Evolutionary conservation across 176 grass and related monocot species (phyloP).

Genomic region (Eleusine indica): DNA sequence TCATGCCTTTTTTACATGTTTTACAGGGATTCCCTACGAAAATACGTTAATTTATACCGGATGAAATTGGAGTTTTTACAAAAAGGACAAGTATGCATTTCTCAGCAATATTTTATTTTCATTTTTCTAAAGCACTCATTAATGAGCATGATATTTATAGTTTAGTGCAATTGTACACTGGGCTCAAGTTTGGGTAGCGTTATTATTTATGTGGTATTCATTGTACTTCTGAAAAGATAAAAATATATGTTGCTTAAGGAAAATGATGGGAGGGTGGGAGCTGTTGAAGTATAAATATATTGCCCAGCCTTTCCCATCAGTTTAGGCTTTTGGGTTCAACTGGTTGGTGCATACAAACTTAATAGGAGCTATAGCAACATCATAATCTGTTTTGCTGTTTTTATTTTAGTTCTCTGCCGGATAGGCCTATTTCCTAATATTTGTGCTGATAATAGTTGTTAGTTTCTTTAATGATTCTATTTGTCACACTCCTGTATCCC

Average conservation of each 20-base stretch:
- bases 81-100: slow-evolving; percentile 72
- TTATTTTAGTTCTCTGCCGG: slow-evolving; percentile 18
- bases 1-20: slow-evolving; percentile 39
- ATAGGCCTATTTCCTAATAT: slow-evolving; percentile 15
- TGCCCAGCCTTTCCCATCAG: too few species aligned
- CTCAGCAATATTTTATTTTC: slow-evolving; percentile 2
- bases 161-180: slow-evolving; percentile 14
- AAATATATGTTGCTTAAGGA: slow-evolving; percentile 23
- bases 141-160: slow-evolving; percentile 26
- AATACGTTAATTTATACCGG: slow-evolving; percentile 83
- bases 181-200: slow-evolving; percentile 15
- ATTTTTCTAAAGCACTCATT: slow-evolving; percentile 29
- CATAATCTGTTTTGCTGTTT: slow-evolving; percentile 11
- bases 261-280: not conserved
- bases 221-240: not conserved
- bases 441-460: not conserved
- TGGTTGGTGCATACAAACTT: too few species aligned
- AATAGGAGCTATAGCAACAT: not conserved
- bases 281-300: too few species aligned
- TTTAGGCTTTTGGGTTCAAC: too few species aligned
- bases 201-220: not conserved
- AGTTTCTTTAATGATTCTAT: slow-evolving; percentile 17
- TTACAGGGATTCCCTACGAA: slow-evolving; percentile 57
- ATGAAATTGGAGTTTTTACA: slow-evolving; percentile 87
- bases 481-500: slow-evolving; percentile 29